A percentile compares a stretch with the other conserved stretches of the same genome.
phyloP scores from a whole-genome alignment of 2,329 filamentous ascomycete species.

The Thielaviopsis populi region DNA sequence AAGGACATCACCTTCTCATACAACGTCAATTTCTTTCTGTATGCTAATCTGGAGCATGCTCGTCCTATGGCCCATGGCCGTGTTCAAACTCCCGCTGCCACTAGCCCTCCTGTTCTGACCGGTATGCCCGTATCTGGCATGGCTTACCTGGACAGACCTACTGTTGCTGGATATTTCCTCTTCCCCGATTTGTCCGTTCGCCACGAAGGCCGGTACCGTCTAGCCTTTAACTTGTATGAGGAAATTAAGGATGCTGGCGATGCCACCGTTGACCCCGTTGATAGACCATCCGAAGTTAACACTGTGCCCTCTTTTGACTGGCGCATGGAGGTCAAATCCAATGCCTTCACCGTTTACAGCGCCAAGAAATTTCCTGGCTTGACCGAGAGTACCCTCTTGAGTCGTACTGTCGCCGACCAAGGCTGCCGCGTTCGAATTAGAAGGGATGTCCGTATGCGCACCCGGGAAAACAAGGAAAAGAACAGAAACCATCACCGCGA shows the following conservation, averaged over 20 bases:
- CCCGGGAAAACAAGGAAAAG: conserved; percentile 54
- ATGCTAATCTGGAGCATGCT: conserved; percentile 76
- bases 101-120: conserved; percentile 70
- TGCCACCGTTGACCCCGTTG: conserved; percentile 41
- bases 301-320: conserved; percentile 54
- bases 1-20: conserved; percentile 75
- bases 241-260: conserved; percentile 78
- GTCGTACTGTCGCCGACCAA: conserved; percentile 85
- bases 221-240: conserved; percentile 88
- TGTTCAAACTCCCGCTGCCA: conserved; percentile 49
- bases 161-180: conserved; percentile 77
- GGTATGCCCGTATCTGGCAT: conserved; percentile 91
- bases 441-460: conserved; percentile 83
- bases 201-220: conserved; percentile 83
- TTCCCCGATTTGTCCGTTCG: conserved; percentile 93
- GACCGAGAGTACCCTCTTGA: conserved; percentile 74
- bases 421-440: conserved; percentile 92
- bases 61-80: conserved; percentile 71
- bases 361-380: conserved; percentile 97
- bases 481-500: conserved; percentile 30
- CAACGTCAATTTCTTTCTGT: conserved; percentile 96
- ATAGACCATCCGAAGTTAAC: conserved; percentile 25
- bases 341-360: conserved; percentile 77
- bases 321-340: conserved; percentile 78
- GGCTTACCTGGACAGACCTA: conserved; percentile 82